phyloP scores from a whole-genome alignment of 2,329 filamentous ascomycete species.

The Exophiala spinifera region DNA sequence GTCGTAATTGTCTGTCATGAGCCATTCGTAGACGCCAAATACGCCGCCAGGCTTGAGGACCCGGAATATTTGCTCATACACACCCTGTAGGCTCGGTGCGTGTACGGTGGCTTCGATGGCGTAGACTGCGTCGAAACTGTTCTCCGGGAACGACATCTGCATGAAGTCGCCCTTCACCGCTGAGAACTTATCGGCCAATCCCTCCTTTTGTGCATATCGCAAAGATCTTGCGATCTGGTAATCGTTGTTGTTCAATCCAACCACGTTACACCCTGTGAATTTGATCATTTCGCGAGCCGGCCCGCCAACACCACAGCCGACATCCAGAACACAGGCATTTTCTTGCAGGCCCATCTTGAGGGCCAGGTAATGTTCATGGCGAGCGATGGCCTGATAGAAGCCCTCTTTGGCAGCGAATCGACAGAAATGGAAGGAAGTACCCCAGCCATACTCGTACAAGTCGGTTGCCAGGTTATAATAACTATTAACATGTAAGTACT shows the following conservation, averaged over 20 bases:
- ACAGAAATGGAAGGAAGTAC: slow-evolving; percentile 95
- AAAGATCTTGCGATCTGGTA: slow-evolving; percentile 97
- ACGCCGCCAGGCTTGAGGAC: slow-evolving; percentile 93
- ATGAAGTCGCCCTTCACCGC: slow-evolving; percentile 98
- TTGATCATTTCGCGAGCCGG: slow-evolving; percentile 94
- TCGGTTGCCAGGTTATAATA: slow-evolving; percentile 98
- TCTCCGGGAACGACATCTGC: slow-evolving; percentile 95
- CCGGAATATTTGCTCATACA: slow-evolving; percentile 91
- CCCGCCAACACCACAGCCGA: slow-evolving; percentile 94
- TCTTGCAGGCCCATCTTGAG: slow-evolving; percentile 82
- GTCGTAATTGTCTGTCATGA: slow-evolving; percentile 96
- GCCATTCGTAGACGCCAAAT: slow-evolving; percentile 98
- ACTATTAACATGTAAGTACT: slow-evolving; percentile 45
- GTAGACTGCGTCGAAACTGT: slow-evolving; percentile 91
- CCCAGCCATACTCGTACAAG: slow-evolving; percentile 96
- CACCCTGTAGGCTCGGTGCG: slow-evolving; percentile 82
- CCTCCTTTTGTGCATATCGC: slow-evolving; percentile 76
- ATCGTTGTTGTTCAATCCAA: slow-evolving; percentile 97
- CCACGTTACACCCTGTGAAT: slow-evolving; percentile 85
- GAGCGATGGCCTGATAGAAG: slow-evolving; percentile 87
- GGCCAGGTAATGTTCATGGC: slow-evolving; percentile 97
- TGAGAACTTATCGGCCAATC: slow-evolving; percentile 71
- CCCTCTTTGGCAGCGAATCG: slow-evolving; percentile 82
- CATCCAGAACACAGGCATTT: slow-evolving; percentile 86
- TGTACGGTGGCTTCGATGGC: slow-evolving; percentile 97